These are phyloP conservation scores for Fonsecaea nubica DNA, from an alignment of 2,329 filamentous ascomycete genomes.

Conservation along the genomic window DNA sequence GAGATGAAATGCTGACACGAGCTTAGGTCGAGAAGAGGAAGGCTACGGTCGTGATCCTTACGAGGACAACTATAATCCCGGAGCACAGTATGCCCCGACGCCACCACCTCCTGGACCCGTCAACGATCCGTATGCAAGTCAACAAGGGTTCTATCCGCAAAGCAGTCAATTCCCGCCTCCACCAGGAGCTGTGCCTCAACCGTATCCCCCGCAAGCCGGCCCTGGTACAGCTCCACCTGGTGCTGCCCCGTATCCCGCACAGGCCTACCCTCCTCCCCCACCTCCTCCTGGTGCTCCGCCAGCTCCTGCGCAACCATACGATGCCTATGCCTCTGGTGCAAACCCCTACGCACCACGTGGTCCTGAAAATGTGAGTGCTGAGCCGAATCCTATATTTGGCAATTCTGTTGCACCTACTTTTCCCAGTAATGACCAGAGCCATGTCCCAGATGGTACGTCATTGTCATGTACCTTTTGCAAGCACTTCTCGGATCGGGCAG, in stretches of 20 bases:
- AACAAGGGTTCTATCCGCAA: slow-evolving; percentile 50
- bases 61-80: slow-evolving; percentile 50
- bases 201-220: slow-evolving; percentile 33
- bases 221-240: slow-evolving; percentile 28
- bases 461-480: slow-evolving; percentile 32
- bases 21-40: slow-evolving; percentile 34
- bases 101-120: slow-evolving; percentile 45
- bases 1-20: slow-evolving; percentile 14
- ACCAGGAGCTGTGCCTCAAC: slow-evolving; percentile 41
- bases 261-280: slow-evolving; percentile 49
- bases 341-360: slow-evolving; percentile 51
- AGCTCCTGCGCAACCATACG: slow-evolving; percentile 34
- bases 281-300: slow-evolving; percentile 49
- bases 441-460: slow-evolving; percentile 52
- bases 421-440: slow-evolving; percentile 45
- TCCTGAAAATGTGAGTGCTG: slow-evolving; percentile 59
- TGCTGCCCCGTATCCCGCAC: slow-evolving; percentile 35
- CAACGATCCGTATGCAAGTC: slow-evolving; percentile 42
- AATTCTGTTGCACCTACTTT: slow-evolving; percentile 41
- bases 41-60: slow-evolving; percentile 45
- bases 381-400: slow-evolving; percentile 42
- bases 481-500: slow-evolving; percentile 6
- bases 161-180: slow-evolving; percentile 53
- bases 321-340: slow-evolving; percentile 47
- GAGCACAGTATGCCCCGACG: slow-evolving; percentile 46